phyloP scores from a whole-genome alignment of 352 stramenopile genomes.

The Globisporangium orthogonon region DNA sequence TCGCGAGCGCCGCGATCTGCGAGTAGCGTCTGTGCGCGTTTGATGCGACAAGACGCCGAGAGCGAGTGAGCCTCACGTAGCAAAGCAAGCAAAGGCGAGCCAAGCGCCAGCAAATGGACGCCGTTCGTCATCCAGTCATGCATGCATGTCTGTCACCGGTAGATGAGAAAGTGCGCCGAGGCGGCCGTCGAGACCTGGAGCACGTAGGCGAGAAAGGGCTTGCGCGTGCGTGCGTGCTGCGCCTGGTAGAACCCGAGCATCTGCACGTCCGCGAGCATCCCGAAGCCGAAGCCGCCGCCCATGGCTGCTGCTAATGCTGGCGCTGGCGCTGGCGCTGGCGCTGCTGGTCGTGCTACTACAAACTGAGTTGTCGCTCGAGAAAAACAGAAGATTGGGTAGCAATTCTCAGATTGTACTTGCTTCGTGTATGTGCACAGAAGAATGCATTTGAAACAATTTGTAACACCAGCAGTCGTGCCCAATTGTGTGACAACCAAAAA shows the following conservation, averaged over 20 bases:
- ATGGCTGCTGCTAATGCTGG: constrained; percentile 10
- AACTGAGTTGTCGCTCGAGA: no score
- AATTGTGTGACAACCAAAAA: no score
- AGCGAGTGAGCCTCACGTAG: not conserved
- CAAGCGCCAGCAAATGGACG: no score
- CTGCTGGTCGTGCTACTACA: no score
- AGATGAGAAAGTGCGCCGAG: constrained; percentile 54
- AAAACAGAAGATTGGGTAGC: no score
- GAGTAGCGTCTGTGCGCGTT: constrained; percentile 71
- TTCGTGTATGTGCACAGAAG: no score
- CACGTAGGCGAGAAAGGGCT: constrained; percentile 68
- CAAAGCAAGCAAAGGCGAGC: not conserved
- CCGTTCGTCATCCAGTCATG: no score
- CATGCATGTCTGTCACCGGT: no score
- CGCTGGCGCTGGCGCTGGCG: no score
- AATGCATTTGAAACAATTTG: no score
- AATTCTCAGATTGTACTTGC: no score
- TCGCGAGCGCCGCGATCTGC: constrained; percentile 53
- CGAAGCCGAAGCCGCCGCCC: constrained; percentile 54
- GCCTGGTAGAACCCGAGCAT: constrained; percentile 80
- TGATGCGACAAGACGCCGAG: not conserved
- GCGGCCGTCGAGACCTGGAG: constrained; percentile 45
- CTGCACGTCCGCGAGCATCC: constrained; percentile 57
- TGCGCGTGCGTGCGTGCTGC: constrained; percentile 33
- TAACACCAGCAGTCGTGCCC: no score